Evolutionary conservation across 768 basidiomycete species (phyloP).

Genomic region (Kwoniella pini): DNA sequence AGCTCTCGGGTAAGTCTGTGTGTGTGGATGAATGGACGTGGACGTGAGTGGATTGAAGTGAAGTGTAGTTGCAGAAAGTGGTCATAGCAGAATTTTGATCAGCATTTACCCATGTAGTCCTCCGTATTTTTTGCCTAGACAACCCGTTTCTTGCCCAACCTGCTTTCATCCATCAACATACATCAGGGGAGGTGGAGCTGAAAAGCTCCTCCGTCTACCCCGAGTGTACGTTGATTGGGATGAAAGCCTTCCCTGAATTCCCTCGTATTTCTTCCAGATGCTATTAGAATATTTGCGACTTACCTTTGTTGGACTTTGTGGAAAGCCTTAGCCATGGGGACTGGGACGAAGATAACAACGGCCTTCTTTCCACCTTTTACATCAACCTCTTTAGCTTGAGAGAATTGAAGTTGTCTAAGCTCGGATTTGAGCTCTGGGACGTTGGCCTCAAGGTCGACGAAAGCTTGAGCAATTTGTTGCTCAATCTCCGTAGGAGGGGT

Average conservation of each 20-base stretch:
- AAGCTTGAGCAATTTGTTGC: conserved; percentile 92
- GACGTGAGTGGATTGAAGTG: conserved; percentile 1
- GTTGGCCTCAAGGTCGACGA: conserved; percentile 96
- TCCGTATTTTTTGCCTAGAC: too few species aligned
- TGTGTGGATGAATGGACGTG: conserved; percentile 1
- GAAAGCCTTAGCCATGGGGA: conserved; percentile 97
- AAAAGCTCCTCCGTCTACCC: conserved; percentile 55
- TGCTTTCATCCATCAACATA: conserved; percentile 22
- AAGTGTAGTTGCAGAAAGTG: not conserved
- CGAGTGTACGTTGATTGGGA: not conserved
- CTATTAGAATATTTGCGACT: conserved; percentile 28
- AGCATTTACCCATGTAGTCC: conserved; percentile 18
- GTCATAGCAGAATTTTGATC: conserved; percentile 2
- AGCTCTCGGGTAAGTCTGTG: conserved; percentile 92
- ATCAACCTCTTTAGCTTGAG: conserved; percentile 97
- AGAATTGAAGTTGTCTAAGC: conserved; percentile 93
- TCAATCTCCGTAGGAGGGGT: conserved; percentile 92
- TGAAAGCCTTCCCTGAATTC: not conserved
- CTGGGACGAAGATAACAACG: conserved; percentile 96
- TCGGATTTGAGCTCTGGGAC: conserved; percentile 98
- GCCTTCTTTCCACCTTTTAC: conserved; percentile 99
- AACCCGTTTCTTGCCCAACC: too few species aligned
- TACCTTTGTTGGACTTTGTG: conserved; percentile 96
- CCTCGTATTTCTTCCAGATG: not conserved
- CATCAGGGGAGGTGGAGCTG: conserved; percentile 52